Conservation (phyloP, 73 alveolate genomes). For the Blepharisma japonicum region DNA sequence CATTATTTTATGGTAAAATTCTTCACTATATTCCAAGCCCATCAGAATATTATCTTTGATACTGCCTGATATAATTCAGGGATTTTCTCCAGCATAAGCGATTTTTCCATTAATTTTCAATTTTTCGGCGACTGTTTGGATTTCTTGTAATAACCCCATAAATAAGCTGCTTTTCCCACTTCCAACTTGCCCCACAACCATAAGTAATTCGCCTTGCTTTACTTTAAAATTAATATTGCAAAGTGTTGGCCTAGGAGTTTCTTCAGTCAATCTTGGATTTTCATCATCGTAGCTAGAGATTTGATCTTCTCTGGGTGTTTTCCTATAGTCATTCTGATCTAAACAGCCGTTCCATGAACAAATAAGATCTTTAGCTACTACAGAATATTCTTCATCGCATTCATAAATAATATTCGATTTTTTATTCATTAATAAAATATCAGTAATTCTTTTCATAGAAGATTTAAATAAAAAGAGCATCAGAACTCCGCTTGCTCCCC, state of each 20-base stretch:
- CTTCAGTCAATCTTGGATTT: neutral
- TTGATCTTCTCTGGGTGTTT: no score
- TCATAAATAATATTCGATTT: neutral
- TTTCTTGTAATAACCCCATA: constrained; percentile 59
- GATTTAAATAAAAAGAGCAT: neutral
- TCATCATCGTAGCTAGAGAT: neutral
- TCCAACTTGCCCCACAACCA: constrained; percentile 84
- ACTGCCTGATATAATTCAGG: constrained; percentile 77
- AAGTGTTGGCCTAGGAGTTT: constrained; percentile 33
- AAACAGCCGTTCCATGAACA: neutral
- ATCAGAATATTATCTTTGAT: constrained; percentile 78
- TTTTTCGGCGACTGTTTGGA: constrained; percentile 27
- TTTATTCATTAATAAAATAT: neutral
- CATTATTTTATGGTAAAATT: constrained; percentile 61
- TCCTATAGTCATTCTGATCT: neutral
- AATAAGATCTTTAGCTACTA: neutral
- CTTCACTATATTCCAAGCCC: constrained; percentile 64
- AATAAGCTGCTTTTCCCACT: constrained; percentile 83
- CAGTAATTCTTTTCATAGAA: neutral
- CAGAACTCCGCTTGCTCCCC: constrained; percentile 1
- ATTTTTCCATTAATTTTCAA: constrained; percentile 45
- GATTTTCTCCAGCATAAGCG: constrained; percentile 83
- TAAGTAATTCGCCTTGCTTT: constrained; percentile 60
- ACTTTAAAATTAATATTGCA: constrained; percentile 50
- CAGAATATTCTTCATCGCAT: neutral